These are phyloP conservation scores for Penicillium sp. DNA, from an alignment of 2,329 filamentous ascomycete species.

Conservation along the genomic window DNA sequence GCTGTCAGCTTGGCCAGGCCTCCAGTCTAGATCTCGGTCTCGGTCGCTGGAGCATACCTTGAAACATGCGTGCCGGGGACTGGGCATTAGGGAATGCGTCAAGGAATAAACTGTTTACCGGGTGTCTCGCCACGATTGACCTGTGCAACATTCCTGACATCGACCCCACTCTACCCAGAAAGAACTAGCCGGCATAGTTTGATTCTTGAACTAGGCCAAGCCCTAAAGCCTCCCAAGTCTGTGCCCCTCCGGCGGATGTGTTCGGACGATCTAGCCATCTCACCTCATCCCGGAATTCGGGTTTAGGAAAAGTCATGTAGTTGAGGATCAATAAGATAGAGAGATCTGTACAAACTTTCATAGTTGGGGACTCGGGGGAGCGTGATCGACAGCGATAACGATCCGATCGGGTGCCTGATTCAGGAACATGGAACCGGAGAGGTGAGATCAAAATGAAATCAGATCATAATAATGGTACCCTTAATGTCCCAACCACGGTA, in stretches of 20 bases:
- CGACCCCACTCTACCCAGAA: not conserved
- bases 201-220: not conserved
- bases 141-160: conserved; percentile 13
- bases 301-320: not conserved
- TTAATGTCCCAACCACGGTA: not conserved
- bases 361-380: too few species aligned
- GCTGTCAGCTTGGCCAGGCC: not conserved
- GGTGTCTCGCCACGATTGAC: conserved; percentile 6
- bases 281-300: not conserved
- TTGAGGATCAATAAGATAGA: not conserved
- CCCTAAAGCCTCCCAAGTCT: not conserved
- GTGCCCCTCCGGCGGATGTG: not conserved
- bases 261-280: conserved; percentile 1
- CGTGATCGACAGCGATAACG: not conserved
- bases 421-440: not conserved
- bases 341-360: not conserved
- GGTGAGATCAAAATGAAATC: not conserved
- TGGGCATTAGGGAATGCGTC: not conserved
- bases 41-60: not conserved
- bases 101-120: not conserved
- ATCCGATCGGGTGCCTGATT: not conserved
- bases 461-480: not conserved
- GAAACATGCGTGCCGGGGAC: not conserved
- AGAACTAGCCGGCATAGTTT: not conserved
- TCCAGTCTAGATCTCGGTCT: not conserved